Base-by-base conservation (phyloP, 352 stramenopile species). In the Globisporangium cylindrosporum region DNA sequence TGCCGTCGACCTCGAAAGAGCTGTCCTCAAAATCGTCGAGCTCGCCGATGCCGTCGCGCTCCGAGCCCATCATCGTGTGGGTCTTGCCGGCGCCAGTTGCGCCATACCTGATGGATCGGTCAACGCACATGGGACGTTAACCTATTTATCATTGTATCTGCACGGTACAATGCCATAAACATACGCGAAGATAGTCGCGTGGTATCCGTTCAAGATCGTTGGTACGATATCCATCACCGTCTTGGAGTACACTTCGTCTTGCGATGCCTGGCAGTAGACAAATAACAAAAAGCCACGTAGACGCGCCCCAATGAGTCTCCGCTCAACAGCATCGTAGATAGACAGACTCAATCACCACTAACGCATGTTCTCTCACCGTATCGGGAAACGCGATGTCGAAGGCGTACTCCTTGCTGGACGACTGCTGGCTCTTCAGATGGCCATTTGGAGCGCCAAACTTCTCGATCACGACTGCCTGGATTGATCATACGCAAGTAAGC, bases 161-260 rank as follows among this genome's bases (percentile, higher is more conserved):
- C 15, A 48, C 15, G 41, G 6, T 8, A 9, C 15, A n/a, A 49
- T 49, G 41, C 15, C 41, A n/a, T 8, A 49, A 20, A 68, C 70
- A 59, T 69, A 86, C 71, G 86, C 86, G 70, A 94, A 94, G 68
- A 94, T 90, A 4, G 86, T 94, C n/a, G 81, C 84, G 64, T 92
- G 83, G 73, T 89, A 93, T 34, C 85, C 87, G 53, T 91, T 79
- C 9, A 95, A 69, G n/a, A 89, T 85, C 32, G 80, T 89, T 3
- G 80, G 80, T 18, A 89, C 72, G 36, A 87, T 84, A 51, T 86
- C 78, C 59, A 81, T 82, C 59, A 89, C 80, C 3, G 80, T 89
- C 62, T 82, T 82, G 20, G 69, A 58, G 65, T 89, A 89, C 18
- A 89, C 79, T 27, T 87, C 80, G 59, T 87, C 79, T 62, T 87